These are phyloP conservation scores for Penicillium sp. DNA, from an alignment of 2,329 filamentous ascomycete genomes.

Conservation along the genomic window DNA sequence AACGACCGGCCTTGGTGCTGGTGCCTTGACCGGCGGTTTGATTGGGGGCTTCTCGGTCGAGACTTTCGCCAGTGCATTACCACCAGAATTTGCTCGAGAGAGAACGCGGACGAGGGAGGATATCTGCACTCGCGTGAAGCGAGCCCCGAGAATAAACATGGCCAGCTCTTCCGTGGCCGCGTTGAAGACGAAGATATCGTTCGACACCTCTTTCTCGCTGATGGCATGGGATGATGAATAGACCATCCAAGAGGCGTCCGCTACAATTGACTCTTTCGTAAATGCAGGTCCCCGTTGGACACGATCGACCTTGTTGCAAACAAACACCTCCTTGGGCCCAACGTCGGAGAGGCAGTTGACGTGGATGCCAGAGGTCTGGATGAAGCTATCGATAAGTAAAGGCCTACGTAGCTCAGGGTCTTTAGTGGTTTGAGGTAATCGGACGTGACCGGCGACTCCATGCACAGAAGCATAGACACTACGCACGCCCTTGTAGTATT, in stretches of 20 bases:
- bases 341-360: constrained; percentile 1
- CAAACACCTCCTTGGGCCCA: constrained; percentile 3
- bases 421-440: neutral
- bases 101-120: constrained; percentile 4
- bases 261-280: neutral
- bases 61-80: neutral
- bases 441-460: neutral
- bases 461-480: neutral
- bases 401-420: neutral
- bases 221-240: neutral
- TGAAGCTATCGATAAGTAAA: constrained; percentile 5
- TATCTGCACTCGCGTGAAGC: constrained; percentile 1
- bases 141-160: constrained; percentile 2
- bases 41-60: neutral
- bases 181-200: constrained; percentile 5
- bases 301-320: constrained; percentile 10
- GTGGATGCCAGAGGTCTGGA: constrained; percentile 3
- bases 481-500: constrained; percentile 6
- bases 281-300: neutral
- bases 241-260: neutral
- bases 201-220: neutral
- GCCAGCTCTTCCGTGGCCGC: neutral
- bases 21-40: neutral
- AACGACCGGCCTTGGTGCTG: neutral
- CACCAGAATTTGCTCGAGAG: neutral